phyloP scores from a whole-genome alignment of 495 filamentous ascomycete genomes.

The Trichocladium antarcticum region DNA sequence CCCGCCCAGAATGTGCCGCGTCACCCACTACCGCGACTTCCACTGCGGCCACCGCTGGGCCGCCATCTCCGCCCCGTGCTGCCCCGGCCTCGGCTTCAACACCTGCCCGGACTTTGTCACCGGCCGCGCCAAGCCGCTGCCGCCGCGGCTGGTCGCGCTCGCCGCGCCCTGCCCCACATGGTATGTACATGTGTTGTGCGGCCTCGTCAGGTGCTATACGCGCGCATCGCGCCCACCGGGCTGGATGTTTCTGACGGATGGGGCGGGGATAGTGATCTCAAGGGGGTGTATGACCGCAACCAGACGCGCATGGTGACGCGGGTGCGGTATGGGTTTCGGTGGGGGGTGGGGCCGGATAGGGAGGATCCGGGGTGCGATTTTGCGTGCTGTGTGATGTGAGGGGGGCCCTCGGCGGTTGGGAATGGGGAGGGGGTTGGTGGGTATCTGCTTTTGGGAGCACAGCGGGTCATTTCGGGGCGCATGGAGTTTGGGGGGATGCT shows the following conservation, averaged over 20 bases:
- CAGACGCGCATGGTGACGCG: conserved; percentile 24
- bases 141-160: conserved; percentile 10
- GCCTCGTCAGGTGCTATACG: too few relatives aligned
- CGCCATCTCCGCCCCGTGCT: conserved; percentile 26
- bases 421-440: neutral
- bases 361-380: conserved; percentile 28
- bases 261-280: conserved; percentile 8
- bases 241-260: too few relatives aligned
- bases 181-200: neutral
- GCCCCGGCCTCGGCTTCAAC: conserved; percentile 27
- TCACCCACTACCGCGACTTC: conserved; percentile 26
- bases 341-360: conserved; percentile 30
- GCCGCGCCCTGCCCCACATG: conserved; percentile 21
- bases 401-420: neutral
- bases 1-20: conserved; percentile 19
- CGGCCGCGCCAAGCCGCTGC: conserved; percentile 17
- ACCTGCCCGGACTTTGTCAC: conserved; percentile 24
- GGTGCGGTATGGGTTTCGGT: conserved; percentile 22
- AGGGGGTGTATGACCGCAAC: conserved; percentile 29
- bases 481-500: too few relatives aligned
- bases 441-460: too few relatives aligned
- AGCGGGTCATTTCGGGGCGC: too few relatives aligned
- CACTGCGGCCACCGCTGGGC: conserved; percentile 33
- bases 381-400: conserved; percentile 29
- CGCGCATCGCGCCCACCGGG: too few relatives aligned